Evolutionary conservation across 345 rosid genomes (phyloP).

Genomic region (Arabidopsis suecica): DNA sequence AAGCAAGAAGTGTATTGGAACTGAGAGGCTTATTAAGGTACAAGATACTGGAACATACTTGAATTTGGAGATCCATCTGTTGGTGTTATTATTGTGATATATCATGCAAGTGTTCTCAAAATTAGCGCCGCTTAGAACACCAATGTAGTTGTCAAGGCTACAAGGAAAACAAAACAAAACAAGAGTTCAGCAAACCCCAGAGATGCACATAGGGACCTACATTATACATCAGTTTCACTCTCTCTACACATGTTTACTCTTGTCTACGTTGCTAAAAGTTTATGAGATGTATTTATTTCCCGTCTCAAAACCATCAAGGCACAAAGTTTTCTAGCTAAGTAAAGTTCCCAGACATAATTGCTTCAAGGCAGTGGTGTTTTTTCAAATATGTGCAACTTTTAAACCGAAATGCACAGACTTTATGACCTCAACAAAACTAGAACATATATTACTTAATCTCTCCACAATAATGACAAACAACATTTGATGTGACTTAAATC

Average conservation of each 20-base stretch:
- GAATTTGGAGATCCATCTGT: constrained; percentile 73
- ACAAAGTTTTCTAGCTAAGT: not conserved
- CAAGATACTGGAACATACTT: constrained; percentile 53
- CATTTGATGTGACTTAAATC: not conserved
- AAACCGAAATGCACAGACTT: not conserved
- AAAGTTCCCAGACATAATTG: not conserved
- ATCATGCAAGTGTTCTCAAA: constrained; percentile 55
- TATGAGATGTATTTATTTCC: not conserved
- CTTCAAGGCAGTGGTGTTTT: not conserved
- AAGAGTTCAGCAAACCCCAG: not conserved
- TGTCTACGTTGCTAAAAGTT: not conserved
- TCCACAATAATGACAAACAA: not conserved
- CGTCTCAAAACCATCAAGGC: not conserved
- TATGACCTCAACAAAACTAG: not conserved
- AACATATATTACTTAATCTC: not conserved
- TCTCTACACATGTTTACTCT: constrained; percentile 10
- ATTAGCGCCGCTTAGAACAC: constrained; percentile 61
- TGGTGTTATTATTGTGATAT: constrained; percentile 65
- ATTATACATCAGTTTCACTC: not conserved
- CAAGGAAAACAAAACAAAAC: constrained; percentile 28
- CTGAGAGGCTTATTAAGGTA: not conserved
- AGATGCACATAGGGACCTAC: not conserved
- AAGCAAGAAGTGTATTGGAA: not conserved
- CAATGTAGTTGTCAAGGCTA: constrained; percentile 65
- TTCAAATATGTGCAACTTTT: not conserved